Evolutionary conservation across 495 filamentous ascomycete genomes (phyloP).

Genomic region (Aspergillus haitiensis): DNA sequence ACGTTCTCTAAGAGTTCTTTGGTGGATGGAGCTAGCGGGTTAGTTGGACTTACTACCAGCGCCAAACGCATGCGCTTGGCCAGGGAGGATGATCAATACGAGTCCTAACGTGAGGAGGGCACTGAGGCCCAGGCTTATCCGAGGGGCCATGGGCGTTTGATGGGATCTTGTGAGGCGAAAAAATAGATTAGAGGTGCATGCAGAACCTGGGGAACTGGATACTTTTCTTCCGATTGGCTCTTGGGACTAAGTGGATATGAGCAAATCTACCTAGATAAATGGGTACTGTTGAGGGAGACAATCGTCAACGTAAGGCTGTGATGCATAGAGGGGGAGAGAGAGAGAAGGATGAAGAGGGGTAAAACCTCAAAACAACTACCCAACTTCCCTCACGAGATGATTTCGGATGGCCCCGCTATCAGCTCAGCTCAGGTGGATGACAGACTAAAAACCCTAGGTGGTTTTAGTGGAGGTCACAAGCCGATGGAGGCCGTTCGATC

Average conservation of each 20-base stretch:
- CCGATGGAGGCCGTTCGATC: neutral
- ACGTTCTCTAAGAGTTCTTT: neutral
- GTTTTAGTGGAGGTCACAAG: neutral
- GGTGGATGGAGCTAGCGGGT: neutral
- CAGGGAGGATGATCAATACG: conserved; percentile 55
- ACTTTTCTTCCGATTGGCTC: conserved; percentile 2
- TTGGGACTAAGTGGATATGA: neutral
- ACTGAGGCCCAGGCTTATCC: conserved; percentile 33
- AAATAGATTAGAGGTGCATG: conserved; percentile 11
- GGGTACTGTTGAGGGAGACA: neutral
- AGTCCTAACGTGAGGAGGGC: conserved; percentile 56
- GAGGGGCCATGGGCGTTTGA: conserved; percentile 32
- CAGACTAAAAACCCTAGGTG: neutral
- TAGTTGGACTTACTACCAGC: conserved; percentile 63
- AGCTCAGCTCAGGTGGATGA: conserved; percentile 8
- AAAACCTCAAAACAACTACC: neutral
- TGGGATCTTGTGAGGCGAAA: neutral
- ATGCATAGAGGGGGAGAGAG: neutral
- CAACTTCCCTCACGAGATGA: neutral
- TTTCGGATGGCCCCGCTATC: conserved; percentile 4
- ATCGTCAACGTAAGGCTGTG: neutral
- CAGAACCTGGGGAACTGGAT: neutral
- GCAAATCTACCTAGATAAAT: neutral
- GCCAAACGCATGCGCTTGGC: conserved; percentile 70
- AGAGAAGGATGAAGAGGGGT: neutral